These are phyloP conservation scores for Penicillium concentricum DNA, from an alignment of 2,329 filamentous ascomycete genomes.

Conservation along the genomic window DNA sequence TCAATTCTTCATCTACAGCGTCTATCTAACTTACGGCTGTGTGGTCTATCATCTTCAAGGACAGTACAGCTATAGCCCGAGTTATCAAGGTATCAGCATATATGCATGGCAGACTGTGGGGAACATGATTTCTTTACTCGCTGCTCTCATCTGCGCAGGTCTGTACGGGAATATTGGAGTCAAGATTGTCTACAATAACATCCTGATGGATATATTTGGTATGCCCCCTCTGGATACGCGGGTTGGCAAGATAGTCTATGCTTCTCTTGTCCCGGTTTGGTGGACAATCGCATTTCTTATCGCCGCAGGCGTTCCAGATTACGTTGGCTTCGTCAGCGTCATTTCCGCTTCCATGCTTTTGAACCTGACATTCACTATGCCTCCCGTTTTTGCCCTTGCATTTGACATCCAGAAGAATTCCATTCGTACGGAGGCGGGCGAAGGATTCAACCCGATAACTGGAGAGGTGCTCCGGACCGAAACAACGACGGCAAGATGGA, in stretches of 20 bases:
- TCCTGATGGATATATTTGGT: not conserved
- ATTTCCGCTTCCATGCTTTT: constrained; percentile 37
- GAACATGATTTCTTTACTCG: constrained; percentile 1
- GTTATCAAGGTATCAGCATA: constrained; percentile 24
- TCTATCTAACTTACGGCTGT: not conserved
- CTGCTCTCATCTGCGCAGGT: not conserved
- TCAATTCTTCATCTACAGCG: not conserved
- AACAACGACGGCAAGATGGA: not conserved
- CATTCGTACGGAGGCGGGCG: constrained; percentile 23
- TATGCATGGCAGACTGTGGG: constrained; percentile 36
- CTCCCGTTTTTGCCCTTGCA: constrained; percentile 36
- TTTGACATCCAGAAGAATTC: constrained; percentile 30
- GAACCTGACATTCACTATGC: constrained; percentile 51
- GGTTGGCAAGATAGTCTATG: not conserved
- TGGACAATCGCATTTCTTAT: not conserved
- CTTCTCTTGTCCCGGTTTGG: not conserved
- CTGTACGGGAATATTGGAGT: not conserved
- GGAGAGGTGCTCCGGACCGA: not conserved
- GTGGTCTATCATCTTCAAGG: not conserved
- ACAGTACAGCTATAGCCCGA: not conserved
- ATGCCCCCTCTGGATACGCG: not conserved
- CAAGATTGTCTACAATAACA: not conserved
- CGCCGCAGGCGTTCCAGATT: not conserved
- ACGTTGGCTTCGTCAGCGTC: not conserved
- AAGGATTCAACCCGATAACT: constrained; percentile 11